These are phyloP conservation scores for Herpotrichia juniperi DNA, from an alignment of 2,329 filamentous ascomycete genomes.

Conservation along the genomic window DNA sequence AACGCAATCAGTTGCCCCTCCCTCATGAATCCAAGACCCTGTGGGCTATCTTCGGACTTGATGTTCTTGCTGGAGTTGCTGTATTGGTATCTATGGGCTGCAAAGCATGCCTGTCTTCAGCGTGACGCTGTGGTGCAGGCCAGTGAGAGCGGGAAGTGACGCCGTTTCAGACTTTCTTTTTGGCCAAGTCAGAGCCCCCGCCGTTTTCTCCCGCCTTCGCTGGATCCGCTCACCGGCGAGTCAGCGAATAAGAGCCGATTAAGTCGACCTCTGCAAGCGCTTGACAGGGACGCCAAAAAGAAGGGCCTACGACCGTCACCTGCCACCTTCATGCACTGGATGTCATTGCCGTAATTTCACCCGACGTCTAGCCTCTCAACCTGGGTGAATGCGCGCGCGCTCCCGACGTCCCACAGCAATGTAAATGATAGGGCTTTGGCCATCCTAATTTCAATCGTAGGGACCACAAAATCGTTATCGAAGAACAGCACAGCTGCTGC, in stretches of 20 bases:
- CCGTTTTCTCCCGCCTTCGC: slow-evolving; percentile 23
- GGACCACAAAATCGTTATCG: slow-evolving; percentile 15
- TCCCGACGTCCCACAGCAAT: slow-evolving; percentile 12
- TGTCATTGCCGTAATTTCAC: slow-evolving; percentile 30
- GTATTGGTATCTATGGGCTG: not conserved
- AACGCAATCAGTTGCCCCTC: slow-evolving; percentile 14
- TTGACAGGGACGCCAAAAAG: slow-evolving; percentile 21
- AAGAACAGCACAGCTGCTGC: slow-evolving; percentile 7
- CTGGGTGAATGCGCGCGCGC: slow-evolving; percentile 18
- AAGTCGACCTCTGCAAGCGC: slow-evolving; percentile 38
- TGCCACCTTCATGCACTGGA: slow-evolving; percentile 37
- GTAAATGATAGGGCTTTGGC: slow-evolving; percentile 3
- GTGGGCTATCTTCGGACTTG: slow-evolving; percentile 1
- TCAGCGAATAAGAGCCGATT: slow-evolving; percentile 32
- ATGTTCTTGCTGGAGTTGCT: not conserved
- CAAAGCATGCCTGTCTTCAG: slow-evolving; percentile 15
- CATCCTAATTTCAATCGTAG: slow-evolving; percentile 12
- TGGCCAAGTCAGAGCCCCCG: slow-evolving; percentile 30
- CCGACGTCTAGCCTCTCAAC: slow-evolving; percentile 8
- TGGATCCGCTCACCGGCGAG: slow-evolving; percentile 21
- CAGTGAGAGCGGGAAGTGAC: slow-evolving; percentile 30
- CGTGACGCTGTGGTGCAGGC: slow-evolving; percentile 37
- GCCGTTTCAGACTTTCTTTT: slow-evolving; percentile 44
- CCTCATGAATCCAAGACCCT: slow-evolving; percentile 4
- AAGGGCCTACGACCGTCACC: slow-evolving; percentile 26